Evolutionary conservation across 2,329 filamentous ascomycete genomes (phyloP), one percentile per base, ranked within the genome.

Genomic region (Aureobasidium sp.): DNA sequence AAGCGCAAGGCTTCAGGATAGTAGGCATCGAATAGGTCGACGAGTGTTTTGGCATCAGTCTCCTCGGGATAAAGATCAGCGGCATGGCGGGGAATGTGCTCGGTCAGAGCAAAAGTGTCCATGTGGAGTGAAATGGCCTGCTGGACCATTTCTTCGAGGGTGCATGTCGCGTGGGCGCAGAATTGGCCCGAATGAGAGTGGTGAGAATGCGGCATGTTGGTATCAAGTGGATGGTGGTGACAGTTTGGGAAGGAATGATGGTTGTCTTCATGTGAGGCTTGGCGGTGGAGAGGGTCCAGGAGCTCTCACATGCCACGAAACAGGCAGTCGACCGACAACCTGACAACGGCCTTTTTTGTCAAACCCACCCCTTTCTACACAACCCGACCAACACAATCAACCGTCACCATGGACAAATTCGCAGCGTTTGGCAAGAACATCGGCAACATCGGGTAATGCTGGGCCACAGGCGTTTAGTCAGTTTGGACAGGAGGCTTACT

Each of bases 101-200:
- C 94, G 1, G 92, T 96, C 61, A 99, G 75, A 23, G 88, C 90
- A 70, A 96, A 91, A 21, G 88, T 88, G 64, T 85, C 84, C 81
- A 95, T 94, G 45, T 88, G 86, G 63, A 87, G 81, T 50, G 80
- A 74, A 66, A 97, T 90, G 65, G 93, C 93, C 13, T 85, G 82
- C 69, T 86, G 82, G 67, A 97, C 79, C 51, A 97, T 84, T 65
- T 90, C 86, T 73, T 97, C 93, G 10, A 99, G 82, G 21, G 84
- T 81, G 71, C 95, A 85, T 70, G 87, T 85, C 54, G 94, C 94
- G 77, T 99, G 94, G 10, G 86, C 86, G 77, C 94, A 99, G 78
- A 99, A 99, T 73, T 99, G 90, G 64, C 94, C 94, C 38, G 94
- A 97, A 77, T 99, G 94, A 70, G 90, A 95, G 75, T 99, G 94